Percentiles rank a stretch among this genome's conserved stretches.
Conservation (phyloP, 495 filamentous ascomycete genomes). For the Physcia stellaris region DNA sequence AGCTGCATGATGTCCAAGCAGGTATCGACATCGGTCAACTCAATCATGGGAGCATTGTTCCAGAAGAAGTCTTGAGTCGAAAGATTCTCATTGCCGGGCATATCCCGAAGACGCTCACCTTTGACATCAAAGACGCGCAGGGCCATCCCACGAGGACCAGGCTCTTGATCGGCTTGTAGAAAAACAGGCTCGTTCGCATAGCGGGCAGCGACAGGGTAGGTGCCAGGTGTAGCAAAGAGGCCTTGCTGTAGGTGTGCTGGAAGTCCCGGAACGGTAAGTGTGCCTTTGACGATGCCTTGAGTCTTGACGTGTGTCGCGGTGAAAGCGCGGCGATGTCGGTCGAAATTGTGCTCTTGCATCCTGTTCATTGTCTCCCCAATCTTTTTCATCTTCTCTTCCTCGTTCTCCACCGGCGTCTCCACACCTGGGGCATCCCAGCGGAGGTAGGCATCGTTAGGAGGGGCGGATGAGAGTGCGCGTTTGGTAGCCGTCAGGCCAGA, state of each 20-base stretch:
- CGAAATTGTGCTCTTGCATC: slow-evolving; percentile 17
- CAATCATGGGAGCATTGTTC: slow-evolving; percentile 13
- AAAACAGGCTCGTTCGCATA: slow-evolving; percentile 12
- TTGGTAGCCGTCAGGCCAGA: slow-evolving; percentile 5
- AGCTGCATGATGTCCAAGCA: slow-evolving; percentile 9
- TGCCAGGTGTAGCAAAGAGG: slow-evolving; percentile 12
- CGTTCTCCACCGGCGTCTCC: slow-evolving; percentile 8
- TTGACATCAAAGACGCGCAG: slow-evolving; percentile 5
- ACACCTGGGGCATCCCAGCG: slow-evolving; percentile 11
- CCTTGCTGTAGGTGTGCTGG: slow-evolving; percentile 14
- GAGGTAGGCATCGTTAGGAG: slow-evolving; percentile 8
- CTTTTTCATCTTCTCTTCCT: slow-evolving; percentile 9
- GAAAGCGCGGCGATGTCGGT: slow-evolving; percentile 15
- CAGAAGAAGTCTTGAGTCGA: slow-evolving; percentile 11
- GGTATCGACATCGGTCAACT: slow-evolving; percentile 10
- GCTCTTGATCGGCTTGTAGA: slow-evolving; percentile 8
- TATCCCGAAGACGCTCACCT: slow-evolving; percentile 5
- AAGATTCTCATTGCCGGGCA: background rate
- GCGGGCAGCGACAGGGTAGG: slow-evolving; percentile 10
- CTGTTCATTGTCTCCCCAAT: slow-evolving; percentile 15
- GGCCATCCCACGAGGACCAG: slow-evolving; percentile 7
- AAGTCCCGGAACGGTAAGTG: slow-evolving; percentile 9
- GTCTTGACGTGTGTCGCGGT: slow-evolving; percentile 13
- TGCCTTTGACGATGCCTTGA: slow-evolving; percentile 16
- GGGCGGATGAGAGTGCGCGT: slow-evolving; percentile 7